A percentile compares a stretch with the other conserved stretches of the same genome.
Evolutionary conservation across 1,139 yeast genomes (phyloP).

Genomic region (Yamadazyma pseudoaaseri): DNA sequence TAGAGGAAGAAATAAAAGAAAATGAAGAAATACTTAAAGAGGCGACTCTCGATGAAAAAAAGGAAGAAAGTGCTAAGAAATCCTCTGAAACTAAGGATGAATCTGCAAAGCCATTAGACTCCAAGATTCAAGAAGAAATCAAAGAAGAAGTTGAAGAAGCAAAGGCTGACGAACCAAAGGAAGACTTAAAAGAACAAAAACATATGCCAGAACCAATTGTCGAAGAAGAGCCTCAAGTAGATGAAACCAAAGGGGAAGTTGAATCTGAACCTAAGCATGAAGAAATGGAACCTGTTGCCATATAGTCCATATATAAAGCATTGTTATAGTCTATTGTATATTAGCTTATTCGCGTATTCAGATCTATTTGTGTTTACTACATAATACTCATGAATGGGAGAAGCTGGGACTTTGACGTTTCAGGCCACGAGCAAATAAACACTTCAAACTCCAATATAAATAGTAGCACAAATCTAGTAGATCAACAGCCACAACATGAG

Average conservation of each 20-base stretch:
- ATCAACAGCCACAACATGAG: slow-evolving; percentile 24
- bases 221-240: neutral
- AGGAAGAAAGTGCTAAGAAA: slow-evolving; percentile 5
- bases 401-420: slow-evolving; percentile 3
- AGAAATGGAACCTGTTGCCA: slow-evolving; percentile 4
- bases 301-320: slow-evolving; percentile 3
- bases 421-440: neutral
- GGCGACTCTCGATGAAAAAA: slow-evolving; percentile 8
- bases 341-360: no score
- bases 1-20: slow-evolving; percentile 2
- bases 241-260: no score
- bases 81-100: slow-evolving; percentile 6
- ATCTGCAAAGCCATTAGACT: slow-evolving; percentile 3
- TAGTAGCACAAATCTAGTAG: neutral
- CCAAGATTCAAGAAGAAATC: slow-evolving; percentile 1
- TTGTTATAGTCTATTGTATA: no score
- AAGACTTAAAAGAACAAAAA: slow-evolving; percentile 6
- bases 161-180: slow-evolving; percentile 2
- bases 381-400: slow-evolving; percentile 1
- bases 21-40: slow-evolving; percentile 9
- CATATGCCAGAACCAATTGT: slow-evolving; percentile 3
- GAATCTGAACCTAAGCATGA: slow-evolving; percentile 2
- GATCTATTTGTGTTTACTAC: no score
- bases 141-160: slow-evolving; percentile 1
- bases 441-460: neutral